Evolutionary conservation across 2,329 filamentous ascomycete genomes (phyloP).

Genomic region (Aureobasidium sp.): DNA sequence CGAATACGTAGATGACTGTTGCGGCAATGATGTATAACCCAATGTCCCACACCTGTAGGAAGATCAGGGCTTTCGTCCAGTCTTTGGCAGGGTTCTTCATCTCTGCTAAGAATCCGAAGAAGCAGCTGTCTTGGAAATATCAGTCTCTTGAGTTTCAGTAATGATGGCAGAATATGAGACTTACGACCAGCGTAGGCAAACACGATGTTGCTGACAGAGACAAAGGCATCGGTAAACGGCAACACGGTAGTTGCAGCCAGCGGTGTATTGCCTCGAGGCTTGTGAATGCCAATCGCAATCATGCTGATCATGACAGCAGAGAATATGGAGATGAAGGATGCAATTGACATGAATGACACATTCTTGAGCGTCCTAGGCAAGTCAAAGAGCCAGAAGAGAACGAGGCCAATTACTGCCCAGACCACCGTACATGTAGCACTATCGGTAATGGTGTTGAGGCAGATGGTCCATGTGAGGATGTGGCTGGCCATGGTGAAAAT

Average conservation of each 20-base stretch:
- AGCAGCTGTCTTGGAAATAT: too few relatives aligned
- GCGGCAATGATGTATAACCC: constrained; percentile 56
- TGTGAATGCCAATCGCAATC: constrained; percentile 52
- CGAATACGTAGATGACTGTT: constrained; percentile 58
- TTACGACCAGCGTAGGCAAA: constrained; percentile 36
- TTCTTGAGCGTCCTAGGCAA: constrained; percentile 51
- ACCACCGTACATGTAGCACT: constrained; percentile 57
- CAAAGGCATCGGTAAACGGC: constrained; percentile 47
- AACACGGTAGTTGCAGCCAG: constrained; percentile 23
- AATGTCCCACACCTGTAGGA: constrained; percentile 53
- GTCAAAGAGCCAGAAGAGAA: constrained; percentile 50
- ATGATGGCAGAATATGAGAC: too few relatives aligned
- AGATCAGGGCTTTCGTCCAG: constrained; percentile 53
- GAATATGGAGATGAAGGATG: constrained; percentile 51
- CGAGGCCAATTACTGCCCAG: constrained; percentile 52
- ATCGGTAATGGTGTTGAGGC: constrained; percentile 56
- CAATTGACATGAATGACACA: constrained; percentile 5
- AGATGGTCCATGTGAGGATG: constrained; percentile 62
- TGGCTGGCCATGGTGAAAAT: constrained; percentile 63
- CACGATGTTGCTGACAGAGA: constrained; percentile 59
- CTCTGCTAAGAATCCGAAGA: constrained; percentile 59
- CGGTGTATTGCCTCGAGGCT: constrained; percentile 27
- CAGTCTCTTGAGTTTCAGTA: too few relatives aligned
- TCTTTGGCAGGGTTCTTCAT: constrained; percentile 50
- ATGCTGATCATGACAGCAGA: constrained; percentile 58